Evolutionary conservation across 495 filamentous ascomycete species (phyloP).

Genomic region (Aspergillus olivimuriae): DNA sequence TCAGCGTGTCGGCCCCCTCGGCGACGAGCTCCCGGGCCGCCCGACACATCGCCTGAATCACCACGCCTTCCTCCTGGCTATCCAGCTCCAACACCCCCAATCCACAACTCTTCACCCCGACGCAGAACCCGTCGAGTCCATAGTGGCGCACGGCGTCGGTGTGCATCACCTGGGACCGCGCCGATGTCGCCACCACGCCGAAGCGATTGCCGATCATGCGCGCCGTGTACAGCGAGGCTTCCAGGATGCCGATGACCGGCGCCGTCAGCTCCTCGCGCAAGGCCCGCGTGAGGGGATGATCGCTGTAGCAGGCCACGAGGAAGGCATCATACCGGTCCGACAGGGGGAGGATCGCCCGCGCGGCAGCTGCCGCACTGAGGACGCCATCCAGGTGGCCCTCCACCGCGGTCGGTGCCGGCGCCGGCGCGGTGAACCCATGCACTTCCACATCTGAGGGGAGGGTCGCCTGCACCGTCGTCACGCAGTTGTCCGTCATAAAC

Average conservation of each 20-base stretch:
- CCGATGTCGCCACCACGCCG: slow-evolving; percentile 34
- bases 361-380: slow-evolving; percentile 32
- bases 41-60: slow-evolving; percentile 29
- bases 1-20: slow-evolving; percentile 39
- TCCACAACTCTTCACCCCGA: slow-evolving; percentile 30
- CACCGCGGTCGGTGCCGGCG: slow-evolving; percentile 39
- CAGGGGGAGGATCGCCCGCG: slow-evolving; percentile 32
- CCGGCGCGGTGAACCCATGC: slow-evolving; percentile 38
- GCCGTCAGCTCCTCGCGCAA: slow-evolving; percentile 39
- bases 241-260: slow-evolving; percentile 47
- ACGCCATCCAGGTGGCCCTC: slow-evolving; percentile 40
- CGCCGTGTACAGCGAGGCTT: slow-evolving; percentile 33
- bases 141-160: slow-evolving; percentile 35
- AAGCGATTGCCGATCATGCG: slow-evolving; percentile 32
- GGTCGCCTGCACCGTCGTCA: slow-evolving; percentile 29
- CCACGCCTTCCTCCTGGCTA: slow-evolving; percentile 26
- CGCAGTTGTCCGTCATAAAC: slow-evolving; percentile 41
- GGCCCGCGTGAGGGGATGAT: slow-evolving; percentile 42
- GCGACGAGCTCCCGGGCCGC: slow-evolving; percentile 31
- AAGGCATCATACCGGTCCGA: slow-evolving; percentile 38
- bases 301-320: slow-evolving; percentile 44
- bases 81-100: slow-evolving; percentile 40
- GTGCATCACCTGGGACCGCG: slow-evolving; percentile 31
- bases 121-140: slow-evolving; percentile 32
- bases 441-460: slow-evolving; percentile 36